Percentiles rank a stretch among this genome's conserved stretches.
These are phyloP conservation scores for Alternaria alternata DNA, from an alignment of 2,329 filamentous ascomycete genomes.

Conservation along the genomic window DNA sequence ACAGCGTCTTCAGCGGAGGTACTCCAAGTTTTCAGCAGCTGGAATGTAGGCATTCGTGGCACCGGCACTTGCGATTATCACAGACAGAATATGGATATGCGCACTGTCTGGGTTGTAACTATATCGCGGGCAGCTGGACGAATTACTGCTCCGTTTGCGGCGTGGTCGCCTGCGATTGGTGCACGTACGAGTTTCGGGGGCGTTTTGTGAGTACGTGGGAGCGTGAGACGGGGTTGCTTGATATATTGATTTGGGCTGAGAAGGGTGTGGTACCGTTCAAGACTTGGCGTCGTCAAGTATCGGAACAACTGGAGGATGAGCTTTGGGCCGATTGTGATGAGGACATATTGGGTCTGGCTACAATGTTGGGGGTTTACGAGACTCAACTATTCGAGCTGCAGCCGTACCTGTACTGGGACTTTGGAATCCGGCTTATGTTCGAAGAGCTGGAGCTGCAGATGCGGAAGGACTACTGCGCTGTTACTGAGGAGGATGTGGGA, in stretches of 20 bases:
- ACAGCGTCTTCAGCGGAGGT: background rate
- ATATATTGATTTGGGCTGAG: background rate
- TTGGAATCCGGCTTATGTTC: background rate
- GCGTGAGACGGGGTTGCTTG: background rate
- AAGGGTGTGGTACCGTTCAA: background rate
- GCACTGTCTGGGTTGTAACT: background rate
- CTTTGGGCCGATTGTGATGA: background rate
- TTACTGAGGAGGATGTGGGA: background rate
- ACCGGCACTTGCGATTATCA: background rate
- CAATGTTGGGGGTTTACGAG: background rate
- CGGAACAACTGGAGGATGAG: background rate
- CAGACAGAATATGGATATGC: background rate
- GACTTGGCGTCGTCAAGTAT: background rate
- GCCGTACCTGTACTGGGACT: background rate
- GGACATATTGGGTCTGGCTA: background rate
- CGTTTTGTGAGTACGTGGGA: background rate
- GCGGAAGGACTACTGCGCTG: background rate
- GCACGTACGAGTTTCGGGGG: background rate
- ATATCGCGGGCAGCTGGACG: background rate
- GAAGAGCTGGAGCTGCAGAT: background rate
- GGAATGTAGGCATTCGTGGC: background rate
- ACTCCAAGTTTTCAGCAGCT: background rate
- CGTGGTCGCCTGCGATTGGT: background rate
- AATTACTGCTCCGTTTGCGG: conserved; percentile 2
- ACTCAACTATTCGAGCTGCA: background rate